A percentile compares a stretch with the other conserved stretches of the same genome.
Conservation (phyloP, 2,329 filamentous ascomycete genomes). For the Teratosphaeria epicoccoides region DNA sequence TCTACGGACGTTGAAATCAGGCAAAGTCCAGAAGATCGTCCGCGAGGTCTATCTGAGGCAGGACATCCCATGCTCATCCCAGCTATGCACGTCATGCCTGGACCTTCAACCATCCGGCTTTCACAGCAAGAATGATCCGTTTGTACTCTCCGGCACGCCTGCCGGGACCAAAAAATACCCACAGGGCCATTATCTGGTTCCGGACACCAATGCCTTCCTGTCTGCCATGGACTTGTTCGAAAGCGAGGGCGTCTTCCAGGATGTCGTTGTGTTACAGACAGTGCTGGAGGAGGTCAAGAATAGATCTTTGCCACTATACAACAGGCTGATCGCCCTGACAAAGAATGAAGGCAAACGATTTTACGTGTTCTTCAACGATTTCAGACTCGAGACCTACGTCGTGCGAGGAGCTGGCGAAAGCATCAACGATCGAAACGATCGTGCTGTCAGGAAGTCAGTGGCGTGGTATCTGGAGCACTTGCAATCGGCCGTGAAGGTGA, state of each 20-base stretch:
- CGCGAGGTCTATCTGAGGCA: slow-evolving; percentile 90
- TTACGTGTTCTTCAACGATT: slow-evolving; percentile 99
- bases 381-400: slow-evolving; percentile 83
- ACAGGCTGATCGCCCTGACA: slow-evolving; percentile 77
- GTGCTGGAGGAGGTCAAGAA: slow-evolving; percentile 94
- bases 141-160: slow-evolving; percentile 80
- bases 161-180: slow-evolving; percentile 73
- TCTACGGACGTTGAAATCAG: slow-evolving; percentile 84
- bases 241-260: slow-evolving; percentile 80
- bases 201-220: slow-evolving; percentile 90
- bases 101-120: slow-evolving; percentile 66
- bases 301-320: slow-evolving; percentile 86
- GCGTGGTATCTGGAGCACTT: slow-evolving; percentile 87
- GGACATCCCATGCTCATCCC: slow-evolving; percentile 95
- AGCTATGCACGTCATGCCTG: slow-evolving; percentile 68
- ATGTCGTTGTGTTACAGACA: slow-evolving; percentile 93
- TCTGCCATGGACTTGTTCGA: slow-evolving; percentile 97
- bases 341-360: slow-evolving; percentile 96
- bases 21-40: slow-evolving; percentile 98
- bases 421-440: slow-evolving; percentile 94
- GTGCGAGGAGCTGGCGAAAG: slow-evolving; percentile 63
- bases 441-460: slow-evolving; percentile 74
- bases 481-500: slow-evolving; percentile 47
- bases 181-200: slow-evolving; percentile 84
- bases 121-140: slow-evolving; percentile 63